phyloP scores from a whole-genome alignment of 352 stramenopile species.

The Phytophthora cactorum region DNA sequence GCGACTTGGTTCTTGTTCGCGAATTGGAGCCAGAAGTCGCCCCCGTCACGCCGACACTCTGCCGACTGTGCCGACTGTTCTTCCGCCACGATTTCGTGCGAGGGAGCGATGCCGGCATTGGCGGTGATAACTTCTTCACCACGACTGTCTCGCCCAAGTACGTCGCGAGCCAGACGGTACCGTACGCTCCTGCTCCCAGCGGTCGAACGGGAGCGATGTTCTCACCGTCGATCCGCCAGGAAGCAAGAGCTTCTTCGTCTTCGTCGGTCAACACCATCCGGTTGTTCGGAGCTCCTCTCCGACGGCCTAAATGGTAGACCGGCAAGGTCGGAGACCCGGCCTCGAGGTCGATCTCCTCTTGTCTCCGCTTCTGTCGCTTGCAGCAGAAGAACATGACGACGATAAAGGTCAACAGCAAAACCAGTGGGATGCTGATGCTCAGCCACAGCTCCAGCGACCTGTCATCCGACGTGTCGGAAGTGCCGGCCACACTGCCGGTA shows the following conservation, averaged over 20 bases:
- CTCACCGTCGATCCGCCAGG: constrained; percentile 55
- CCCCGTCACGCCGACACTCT: constrained; percentile 10
- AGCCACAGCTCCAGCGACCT: constrained; percentile 33
- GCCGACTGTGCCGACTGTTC: constrained; percentile 29
- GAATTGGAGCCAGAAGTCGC: constrained; percentile 20
- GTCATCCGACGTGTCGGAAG: constrained; percentile 11
- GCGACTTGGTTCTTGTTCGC: constrained; percentile 29
- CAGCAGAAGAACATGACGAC: constrained; percentile 39
- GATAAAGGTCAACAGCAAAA: constrained; percentile 25
- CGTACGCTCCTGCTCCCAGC: constrained; percentile 46
- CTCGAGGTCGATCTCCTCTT: constrained; percentile 13
- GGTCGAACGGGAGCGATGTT: constrained; percentile 40
- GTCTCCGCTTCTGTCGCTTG: constrained; percentile 16
- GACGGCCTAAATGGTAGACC: constrained; percentile 15
- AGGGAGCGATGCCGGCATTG: constrained; percentile 34
- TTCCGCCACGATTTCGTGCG: constrained; percentile 42
- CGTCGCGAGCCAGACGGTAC: constrained; percentile 59
- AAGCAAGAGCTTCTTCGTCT: constrained; percentile 64
- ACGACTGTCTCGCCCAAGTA: constrained; percentile 54
- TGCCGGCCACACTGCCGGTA: not conserved
- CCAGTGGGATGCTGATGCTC: constrained; percentile 38
- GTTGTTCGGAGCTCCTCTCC: not conserved
- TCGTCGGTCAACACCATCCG: constrained; percentile 22
- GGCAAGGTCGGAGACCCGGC: constrained; percentile 3
- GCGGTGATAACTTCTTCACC: constrained; percentile 55